Evolutionary conservation across 805 yeast genomes (phyloP).

Genomic region (Saturnispora besseyi): DNA sequence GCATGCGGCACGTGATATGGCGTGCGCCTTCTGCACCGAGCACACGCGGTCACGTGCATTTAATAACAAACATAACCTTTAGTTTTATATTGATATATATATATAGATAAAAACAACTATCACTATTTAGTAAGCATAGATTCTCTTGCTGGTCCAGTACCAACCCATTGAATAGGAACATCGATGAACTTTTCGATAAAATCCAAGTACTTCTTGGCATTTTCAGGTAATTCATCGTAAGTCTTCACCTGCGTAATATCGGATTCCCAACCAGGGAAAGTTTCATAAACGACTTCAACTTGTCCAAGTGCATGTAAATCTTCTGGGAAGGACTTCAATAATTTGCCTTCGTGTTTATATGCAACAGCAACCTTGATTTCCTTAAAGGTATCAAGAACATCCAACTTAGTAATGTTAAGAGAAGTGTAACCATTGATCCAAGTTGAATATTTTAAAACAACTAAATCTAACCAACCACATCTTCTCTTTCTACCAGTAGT

Average conservation of each 20-base stretch:
- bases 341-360: constrained; percentile 72
- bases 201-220: constrained; percentile 75
- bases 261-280: constrained; percentile 90
- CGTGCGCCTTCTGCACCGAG: not conserved
- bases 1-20: not conserved
- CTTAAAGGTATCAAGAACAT: constrained; percentile 83
- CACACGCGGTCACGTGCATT: not conserved
- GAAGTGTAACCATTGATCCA: constrained; percentile 92
- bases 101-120: not conserved
- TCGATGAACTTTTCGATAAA: constrained; percentile 78
- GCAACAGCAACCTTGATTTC: constrained; percentile 84
- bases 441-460: constrained; percentile 85
- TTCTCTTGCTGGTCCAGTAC: constrained; percentile 96
- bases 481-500: constrained; percentile 98
- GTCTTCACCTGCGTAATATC: constrained; percentile 65
- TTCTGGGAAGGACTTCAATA: constrained; percentile 79
- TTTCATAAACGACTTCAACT: constrained; percentile 86
- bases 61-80: not conserved
- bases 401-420: constrained; percentile 90
- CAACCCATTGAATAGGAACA: constrained; percentile 93
- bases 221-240: constrained; percentile 76
- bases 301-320: constrained; percentile 74
- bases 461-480: constrained; percentile 98
- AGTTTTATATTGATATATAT: not conserved
- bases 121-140: constrained; percentile 63